Evolutionary conservation across 2,329 filamentous ascomycete species (phyloP), one percentile per base, ranked within the genome.

Genomic region (Venturia aucupariae): DNA sequence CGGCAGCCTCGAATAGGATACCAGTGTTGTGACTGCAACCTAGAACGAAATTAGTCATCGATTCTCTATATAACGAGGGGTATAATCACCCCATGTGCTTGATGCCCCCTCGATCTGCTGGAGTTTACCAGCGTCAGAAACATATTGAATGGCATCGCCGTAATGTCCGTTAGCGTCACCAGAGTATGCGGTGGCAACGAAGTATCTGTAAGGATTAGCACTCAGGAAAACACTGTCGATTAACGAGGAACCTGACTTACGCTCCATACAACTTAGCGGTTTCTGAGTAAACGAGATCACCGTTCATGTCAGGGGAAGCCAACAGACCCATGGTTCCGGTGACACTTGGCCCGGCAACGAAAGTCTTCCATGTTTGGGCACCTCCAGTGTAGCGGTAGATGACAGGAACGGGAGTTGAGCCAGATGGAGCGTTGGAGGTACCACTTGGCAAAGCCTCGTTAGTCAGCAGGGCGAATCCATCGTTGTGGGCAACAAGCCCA

Each of bases 11-110:
- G 62, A 87, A 81, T 7, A 82, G 83, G 64, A 87, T 86, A 65
- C 84, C 84, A 1, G 84, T 86, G 74, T 87, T 87, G 77, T 86
- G 84, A 6, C 80, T 84, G 76, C 84, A 87, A 22, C 84, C 84
- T 79, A 83, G 86, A 35, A 8, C 1, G 3, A 22, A 17, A 11
- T 57, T 11, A 57, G 51, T 7, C 15, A 57, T 57, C 15, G 2
- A 10, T 8, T 4, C 15, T 17, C 51, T 8, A 35, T 11, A 10
- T 7, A 10, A 19, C n/a, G 17, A 3, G 30, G 19, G 4, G 30
- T 15, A 8, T 27, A n/a, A 5, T 19, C 35, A 57, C 51, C 51
- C 51, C 51, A 57, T 13, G 77, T 76, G 65, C 80, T 83, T 51
- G 79, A 80, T 2, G 84, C 82, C 1, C 82, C 83, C 1, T 71